A percentile compares a stretch with the other conserved stretches of the same genome.
These are phyloP conservation scores for Penicillium paradoxum DNA, from an alignment of 495 filamentous ascomycete genomes.

Conservation along the genomic window DNA sequence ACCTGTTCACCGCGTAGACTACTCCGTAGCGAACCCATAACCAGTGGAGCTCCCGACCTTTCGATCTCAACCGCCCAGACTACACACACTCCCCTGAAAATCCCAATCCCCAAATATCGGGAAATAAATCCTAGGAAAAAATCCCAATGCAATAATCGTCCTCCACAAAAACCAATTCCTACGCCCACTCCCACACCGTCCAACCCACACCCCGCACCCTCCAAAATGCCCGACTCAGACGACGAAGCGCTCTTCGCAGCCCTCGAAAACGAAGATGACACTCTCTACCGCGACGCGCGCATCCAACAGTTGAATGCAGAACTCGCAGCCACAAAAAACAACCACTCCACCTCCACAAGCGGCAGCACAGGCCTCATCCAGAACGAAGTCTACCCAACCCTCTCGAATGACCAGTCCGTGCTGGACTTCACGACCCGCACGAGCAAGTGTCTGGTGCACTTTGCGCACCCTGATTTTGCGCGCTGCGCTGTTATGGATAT, in stretches of 20 bases:
- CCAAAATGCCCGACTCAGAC: conserved; percentile 45
- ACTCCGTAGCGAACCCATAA: conserved; percentile 4
- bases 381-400: conserved; percentile 50
- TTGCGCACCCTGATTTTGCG: conserved; percentile 69
- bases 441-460: conserved; percentile 65
- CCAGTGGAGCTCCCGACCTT: conserved; percentile 7
- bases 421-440: conserved; percentile 66
- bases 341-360: conserved; percentile 18
- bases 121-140: neutral
- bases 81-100: conserved; percentile 5
- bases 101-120: neutral
- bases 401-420: conserved; percentile 59
- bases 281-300: conserved; percentile 62
- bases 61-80: conserved; percentile 3
- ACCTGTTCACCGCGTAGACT: neutral
- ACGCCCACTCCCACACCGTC: neutral
- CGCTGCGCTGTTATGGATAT: conserved; percentile 67
- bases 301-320: conserved; percentile 68
- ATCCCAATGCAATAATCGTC: neutral
- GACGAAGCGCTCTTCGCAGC: conserved; percentile 68
- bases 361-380: conserved; percentile 23
- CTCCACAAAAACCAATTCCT: neutral
- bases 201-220: conserved; percentile 4
- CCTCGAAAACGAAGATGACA: conserved; percentile 61
- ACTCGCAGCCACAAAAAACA: conserved; percentile 43